Evolutionary conservation across 2,329 filamentous ascomycete species (phyloP).

Genomic region (Helotiales sp.): DNA sequence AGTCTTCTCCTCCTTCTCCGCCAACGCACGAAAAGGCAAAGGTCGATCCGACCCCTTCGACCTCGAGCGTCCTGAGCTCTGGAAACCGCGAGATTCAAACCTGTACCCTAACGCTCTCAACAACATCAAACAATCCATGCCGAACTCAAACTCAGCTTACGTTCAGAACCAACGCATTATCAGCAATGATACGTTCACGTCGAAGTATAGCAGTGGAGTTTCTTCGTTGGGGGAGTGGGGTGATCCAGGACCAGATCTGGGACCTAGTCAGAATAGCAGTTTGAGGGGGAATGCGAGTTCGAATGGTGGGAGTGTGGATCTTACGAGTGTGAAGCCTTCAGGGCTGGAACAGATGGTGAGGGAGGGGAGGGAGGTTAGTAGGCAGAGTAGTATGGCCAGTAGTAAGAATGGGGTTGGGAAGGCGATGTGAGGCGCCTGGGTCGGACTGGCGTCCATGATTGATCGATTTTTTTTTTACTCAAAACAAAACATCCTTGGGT

Average conservation of each 20-base stretch:
- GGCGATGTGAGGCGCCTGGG: conserved; percentile 26
- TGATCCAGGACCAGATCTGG: conserved; percentile 60
- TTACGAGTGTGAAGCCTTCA: neutral
- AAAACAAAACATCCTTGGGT: neutral
- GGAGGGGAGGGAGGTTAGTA: conserved; percentile 28
- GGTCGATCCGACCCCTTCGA: conserved; percentile 70
- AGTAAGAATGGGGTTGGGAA: conserved; percentile 36
- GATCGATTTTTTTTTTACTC: neutral
- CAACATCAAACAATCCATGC: neutral
- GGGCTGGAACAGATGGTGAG: conserved; percentile 18
- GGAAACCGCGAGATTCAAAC: conserved; percentile 33
- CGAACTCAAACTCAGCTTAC: conserved; percentile 1
- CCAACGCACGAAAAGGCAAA: conserved; percentile 56
- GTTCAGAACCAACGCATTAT: conserved; percentile 7
- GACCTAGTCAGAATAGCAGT: conserved; percentile 42
- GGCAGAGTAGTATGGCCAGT: conserved; percentile 29
- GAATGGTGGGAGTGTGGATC: conserved; percentile 11
- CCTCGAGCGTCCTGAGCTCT: conserved; percentile 59
- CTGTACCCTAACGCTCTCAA: conserved; percentile 14
- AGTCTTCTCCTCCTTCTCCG: conserved; percentile 46
- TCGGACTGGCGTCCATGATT: neutral
- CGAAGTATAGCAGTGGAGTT: conserved; percentile 39
- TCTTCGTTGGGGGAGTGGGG: conserved; percentile 50
- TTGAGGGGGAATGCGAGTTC: conserved; percentile 30
- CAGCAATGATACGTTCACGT: conserved; percentile 28